Evolutionary conservation across 2,329 filamentous ascomycete genomes (phyloP), one percentile per base, ranked within the genome.

Genomic region (Penicillium sp.): DNA sequence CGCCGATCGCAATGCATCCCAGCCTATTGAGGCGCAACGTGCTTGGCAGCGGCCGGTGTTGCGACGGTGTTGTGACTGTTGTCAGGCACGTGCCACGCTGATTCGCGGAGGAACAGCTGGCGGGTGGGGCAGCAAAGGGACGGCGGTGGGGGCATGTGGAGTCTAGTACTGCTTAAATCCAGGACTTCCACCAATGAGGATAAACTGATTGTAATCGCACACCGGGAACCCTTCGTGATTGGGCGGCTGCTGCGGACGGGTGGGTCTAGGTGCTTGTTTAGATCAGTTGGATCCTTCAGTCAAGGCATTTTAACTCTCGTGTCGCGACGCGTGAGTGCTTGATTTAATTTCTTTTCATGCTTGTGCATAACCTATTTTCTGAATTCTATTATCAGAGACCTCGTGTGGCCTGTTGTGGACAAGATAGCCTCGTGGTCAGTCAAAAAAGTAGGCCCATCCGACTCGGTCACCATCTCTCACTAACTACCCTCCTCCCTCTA

Each of bases 21-120:
- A 62, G 56, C 59, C 65, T 60, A 58, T 66, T 52, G 52, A 63
- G 59, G 54, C 33, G 60, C 56, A 67, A 66, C 66, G 66, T 68
- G 66, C 66, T 61, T 65, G 62, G 65, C 63, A 37, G 3, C 31
- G 35, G 31, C 43, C 46, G 51, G 55, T 41, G 50, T 41, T 47
- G 27, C 46, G 33, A 59, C 58, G 57, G 59, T 41, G 56, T 59
- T 53, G 13, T 18, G 54, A 57, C 56, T 41, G 56, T 59, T 53
- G 13, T 18, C 55, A 57, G 44, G 59, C 65, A 67, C 65, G 65
- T 67, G 65, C 59, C 57, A 46, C 37, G 44, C 65, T 67, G 64
- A 67, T 67, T 67, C 50, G 65, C 55, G 56, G 55, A 57, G 44
- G 47, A 44, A 31, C 47, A 24, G 53, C 44, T 50, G 24, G 16